These are phyloP conservation scores for Aspergillus aculeatinus DNA, from an alignment of 2,329 filamentous ascomycete genomes.

Conservation along the genomic window DNA sequence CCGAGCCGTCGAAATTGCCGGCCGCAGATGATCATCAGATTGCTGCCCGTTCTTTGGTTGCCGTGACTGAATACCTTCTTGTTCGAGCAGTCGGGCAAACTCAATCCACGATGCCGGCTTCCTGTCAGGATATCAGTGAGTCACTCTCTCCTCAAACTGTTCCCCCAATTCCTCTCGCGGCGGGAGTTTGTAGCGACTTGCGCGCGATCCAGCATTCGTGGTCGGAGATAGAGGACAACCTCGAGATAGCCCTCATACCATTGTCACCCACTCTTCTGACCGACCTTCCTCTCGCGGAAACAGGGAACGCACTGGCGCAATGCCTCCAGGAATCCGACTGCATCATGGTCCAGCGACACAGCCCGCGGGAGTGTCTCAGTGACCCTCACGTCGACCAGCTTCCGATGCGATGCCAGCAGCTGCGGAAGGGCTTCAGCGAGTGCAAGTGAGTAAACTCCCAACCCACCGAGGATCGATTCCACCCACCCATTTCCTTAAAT, in stretches of 20 bases:
- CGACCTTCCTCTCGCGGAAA: slow-evolving; percentile 1
- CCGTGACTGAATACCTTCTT: background rate
- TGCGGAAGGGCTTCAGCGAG: slow-evolving; percentile 88
- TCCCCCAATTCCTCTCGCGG: background rate
- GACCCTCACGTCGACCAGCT: slow-evolving; percentile 77
- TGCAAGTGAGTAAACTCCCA: slow-evolving; percentile 62
- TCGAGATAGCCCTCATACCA: background rate
- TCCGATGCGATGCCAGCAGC: slow-evolving; percentile 83
- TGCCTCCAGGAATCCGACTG: slow-evolving; percentile 97
- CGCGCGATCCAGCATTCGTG: no score
- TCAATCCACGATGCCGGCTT: slow-evolving; percentile 76
- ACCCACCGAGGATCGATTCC: no score
- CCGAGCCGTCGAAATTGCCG: slow-evolving; percentile 14
- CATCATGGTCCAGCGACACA: slow-evolving; percentile 87
- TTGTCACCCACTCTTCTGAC: slow-evolving; percentile 16
- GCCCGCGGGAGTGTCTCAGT: slow-evolving; percentile 82
- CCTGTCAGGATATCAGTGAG: slow-evolving; percentile 94
- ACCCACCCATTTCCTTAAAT: no score
- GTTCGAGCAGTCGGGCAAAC: slow-evolving; percentile 2
- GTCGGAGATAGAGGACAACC: no score
- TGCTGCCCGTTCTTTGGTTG: background rate
- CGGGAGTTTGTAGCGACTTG: no score
- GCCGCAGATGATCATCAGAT: slow-evolving; percentile 3
- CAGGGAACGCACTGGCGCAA: slow-evolving; percentile 86
- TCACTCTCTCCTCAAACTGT: slow-evolving; percentile 16